Evolutionary conservation across 805 yeast genomes (phyloP), one percentile per base, ranked within the genome.

Genomic region (Candida stauntonica): DNA sequence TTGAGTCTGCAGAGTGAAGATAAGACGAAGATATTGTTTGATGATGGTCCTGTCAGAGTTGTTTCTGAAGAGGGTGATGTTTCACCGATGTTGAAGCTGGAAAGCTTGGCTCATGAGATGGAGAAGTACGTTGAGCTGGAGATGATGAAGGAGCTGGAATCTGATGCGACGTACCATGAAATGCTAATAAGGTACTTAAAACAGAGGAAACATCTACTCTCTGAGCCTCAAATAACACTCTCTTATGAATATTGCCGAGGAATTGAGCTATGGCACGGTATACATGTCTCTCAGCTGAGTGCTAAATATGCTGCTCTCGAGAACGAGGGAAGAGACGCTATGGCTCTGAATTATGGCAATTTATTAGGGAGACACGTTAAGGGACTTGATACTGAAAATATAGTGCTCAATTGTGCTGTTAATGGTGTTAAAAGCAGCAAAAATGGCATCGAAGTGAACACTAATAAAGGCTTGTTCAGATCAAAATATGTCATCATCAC

Each of bases 201-300:
- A 29, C 65, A 66, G 29, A 71, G 69, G 44, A 64, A 72, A 15
- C 58, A 63, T 31, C 54, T 72, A n/a, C 59, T 84, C 20, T 67
- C 79, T 0, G 54, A 60, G 23, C 71, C 62, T 3, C 91, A 81
- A 51, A 66, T 65, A 11, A 48, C 52, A n/a, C 70, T 66, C 47
- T 72, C 75, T 5, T 72, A 76, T 2, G 75, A 78, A 43, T 53
- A 73, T 37, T 55, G 72, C 13, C 66, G 95, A 48, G 66, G 67
- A 36, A 37, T 77, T 34, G 96, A 88, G 58, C 63, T 83, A 19
- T 87, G 94, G 91, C 83, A 79, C 56, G 96, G 95, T 1, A 66
- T 81, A 21, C 70, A 81, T 18, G 78, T 87, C 79, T 73, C 72
- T 16, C 58, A 61, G 16, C 68, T 82, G 54, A 82, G 94, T 50